phyloP scores from a whole-genome alignment of 306 rosid species.

The Inga oerstediana region DNA sequence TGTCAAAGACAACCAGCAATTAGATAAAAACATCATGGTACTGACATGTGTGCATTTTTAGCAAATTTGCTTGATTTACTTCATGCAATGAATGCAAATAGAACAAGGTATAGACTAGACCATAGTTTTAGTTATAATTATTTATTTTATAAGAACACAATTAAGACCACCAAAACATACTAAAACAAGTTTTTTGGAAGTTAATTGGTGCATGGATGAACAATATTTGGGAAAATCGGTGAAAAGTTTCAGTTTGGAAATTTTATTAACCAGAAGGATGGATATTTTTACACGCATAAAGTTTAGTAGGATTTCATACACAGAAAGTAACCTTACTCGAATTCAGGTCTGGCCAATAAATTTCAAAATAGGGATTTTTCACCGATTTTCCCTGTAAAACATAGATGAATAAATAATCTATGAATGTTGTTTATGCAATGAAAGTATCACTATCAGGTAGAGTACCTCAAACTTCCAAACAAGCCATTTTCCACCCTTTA shows the following conservation, averaged over 20 bases:
- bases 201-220: conserved; percentile 15
- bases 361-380: too few relatives aligned
- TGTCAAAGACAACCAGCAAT: conserved; percentile 39
- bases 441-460: conserved; percentile 22
- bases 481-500: conserved; percentile 94
- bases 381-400: not conserved
- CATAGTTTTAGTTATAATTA: not conserved
- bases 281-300: too few relatives aligned
- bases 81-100: conserved; percentile 6
- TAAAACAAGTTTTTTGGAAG: conserved; percentile 7
- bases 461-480: conserved; percentile 99
- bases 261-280: too few relatives aligned
- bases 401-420: conserved; percentile 27
- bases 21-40: conserved; percentile 32
- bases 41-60: not conserved
- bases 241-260: too few relatives aligned
- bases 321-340: too few relatives aligned
- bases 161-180: not conserved
- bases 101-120: conserved; percentile 15
- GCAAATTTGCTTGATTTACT: conserved; percentile 13
- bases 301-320: too few relatives aligned
- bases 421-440: conserved; percentile 14
- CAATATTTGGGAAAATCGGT: not conserved
- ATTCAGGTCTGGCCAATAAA: too few relatives aligned
- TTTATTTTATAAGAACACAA: conserved; percentile 22